Conservation (phyloP, 2,329 filamentous ascomycete species). For the Pseudogymnoascus sp. region DNA sequence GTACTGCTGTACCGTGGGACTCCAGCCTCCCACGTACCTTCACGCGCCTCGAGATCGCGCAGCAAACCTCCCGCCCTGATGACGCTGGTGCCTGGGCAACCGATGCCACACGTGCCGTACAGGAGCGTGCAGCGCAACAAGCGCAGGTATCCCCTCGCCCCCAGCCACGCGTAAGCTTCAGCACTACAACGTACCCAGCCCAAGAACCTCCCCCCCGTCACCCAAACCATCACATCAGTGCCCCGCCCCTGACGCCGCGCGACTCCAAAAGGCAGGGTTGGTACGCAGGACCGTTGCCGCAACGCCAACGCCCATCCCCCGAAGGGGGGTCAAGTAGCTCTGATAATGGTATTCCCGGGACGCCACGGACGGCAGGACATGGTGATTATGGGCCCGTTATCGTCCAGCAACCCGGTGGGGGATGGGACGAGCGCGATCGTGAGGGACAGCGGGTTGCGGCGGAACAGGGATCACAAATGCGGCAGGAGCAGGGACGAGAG, state of each 20-base stretch:
- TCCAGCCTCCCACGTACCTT: slow-evolving; percentile 57
- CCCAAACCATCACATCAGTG: slow-evolving; percentile 53
- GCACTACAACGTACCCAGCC: slow-evolving; percentile 37
- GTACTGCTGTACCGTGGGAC: slow-evolving; percentile 46
- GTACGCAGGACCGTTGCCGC: slow-evolving; percentile 48
- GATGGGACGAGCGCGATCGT: neutral
- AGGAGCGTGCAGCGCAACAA: slow-evolving; percentile 43
- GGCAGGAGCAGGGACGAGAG: neutral
- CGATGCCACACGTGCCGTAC: slow-evolving; percentile 47
- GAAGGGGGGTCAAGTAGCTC: slow-evolving; percentile 45
- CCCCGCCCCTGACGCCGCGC: slow-evolving; percentile 47
- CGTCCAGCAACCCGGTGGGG: neutral
- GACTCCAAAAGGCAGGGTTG: slow-evolving; percentile 62
- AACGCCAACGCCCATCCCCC: slow-evolving; percentile 41
- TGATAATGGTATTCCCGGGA: slow-evolving; percentile 45
- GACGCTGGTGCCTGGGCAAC: slow-evolving; percentile 47
- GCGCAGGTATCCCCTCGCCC: slow-evolving; percentile 28
- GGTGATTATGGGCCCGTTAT: neutral
- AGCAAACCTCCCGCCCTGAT: slow-evolving; percentile 43
- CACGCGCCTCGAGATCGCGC: slow-evolving; percentile 56
- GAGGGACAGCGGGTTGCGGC: neutral
- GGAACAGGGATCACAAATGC: neutral
- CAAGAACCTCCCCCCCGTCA: slow-evolving; percentile 21
- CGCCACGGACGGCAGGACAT: slow-evolving; percentile 29
- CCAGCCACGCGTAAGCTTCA: slow-evolving; percentile 45